These are phyloP conservation scores for Neostapfia colusana DNA, from an alignment of 176 grass and related monocot species.

Conservation along the genomic window DNA sequence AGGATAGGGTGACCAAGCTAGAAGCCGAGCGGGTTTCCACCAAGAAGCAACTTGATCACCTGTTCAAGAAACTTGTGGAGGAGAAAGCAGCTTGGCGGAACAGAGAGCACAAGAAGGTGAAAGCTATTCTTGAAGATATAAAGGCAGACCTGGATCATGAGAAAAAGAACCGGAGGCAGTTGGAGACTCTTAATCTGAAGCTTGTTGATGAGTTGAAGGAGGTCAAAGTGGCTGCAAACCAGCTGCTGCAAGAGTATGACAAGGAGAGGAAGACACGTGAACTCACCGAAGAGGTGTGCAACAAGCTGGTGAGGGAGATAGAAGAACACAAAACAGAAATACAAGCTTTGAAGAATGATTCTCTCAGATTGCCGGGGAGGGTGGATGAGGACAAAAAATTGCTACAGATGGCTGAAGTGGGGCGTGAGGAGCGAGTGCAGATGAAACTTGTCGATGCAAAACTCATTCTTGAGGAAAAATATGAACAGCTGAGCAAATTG, in stretches of 20 bases:
- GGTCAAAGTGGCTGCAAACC: constrained; percentile 58
- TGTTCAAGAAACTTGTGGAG: constrained; percentile 73
- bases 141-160: constrained; percentile 61
- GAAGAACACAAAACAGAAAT: constrained; percentile 77
- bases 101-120: constrained; percentile 81
- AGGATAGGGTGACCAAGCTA: constrained; percentile 47
- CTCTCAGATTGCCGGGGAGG: constrained; percentile 52
- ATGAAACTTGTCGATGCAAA: constrained; percentile 95
- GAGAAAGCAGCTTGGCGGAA: constrained; percentile 78
- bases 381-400: constrained; percentile 77
- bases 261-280: constrained; percentile 67
- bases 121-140: constrained; percentile 69
- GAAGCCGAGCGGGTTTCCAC: constrained; percentile 62
- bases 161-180: constrained; percentile 21
- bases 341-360: constrained; percentile 62
- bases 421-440: constrained; percentile 90
- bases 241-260: constrained; percentile 76
- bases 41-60: constrained; percentile 80
- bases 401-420: constrained; percentile 92
- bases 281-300: constrained; percentile 76
- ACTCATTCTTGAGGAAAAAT: constrained; percentile 78
- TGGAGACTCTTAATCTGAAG: constrained; percentile 74
- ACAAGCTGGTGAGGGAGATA: constrained; percentile 77
- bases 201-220: constrained; percentile 77
- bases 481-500: constrained; percentile 60